phyloP scores from a whole-genome alignment of 1,284 basidiomycete genomes.

The Spongiforma sp. region DNA sequence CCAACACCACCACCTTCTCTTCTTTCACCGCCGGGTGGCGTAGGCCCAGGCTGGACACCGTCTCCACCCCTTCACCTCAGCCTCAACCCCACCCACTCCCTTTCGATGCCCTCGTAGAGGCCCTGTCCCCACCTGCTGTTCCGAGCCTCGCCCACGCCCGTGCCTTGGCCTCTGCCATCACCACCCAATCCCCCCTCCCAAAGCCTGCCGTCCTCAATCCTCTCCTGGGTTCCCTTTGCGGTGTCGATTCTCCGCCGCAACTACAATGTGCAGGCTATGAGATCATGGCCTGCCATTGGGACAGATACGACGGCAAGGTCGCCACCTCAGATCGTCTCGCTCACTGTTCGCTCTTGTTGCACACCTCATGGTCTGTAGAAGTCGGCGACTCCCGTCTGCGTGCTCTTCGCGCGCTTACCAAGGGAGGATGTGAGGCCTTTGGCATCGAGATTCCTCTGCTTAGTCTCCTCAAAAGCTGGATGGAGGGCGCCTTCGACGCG shows the following conservation, averaged over 20 bases:
- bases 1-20: slow-evolving; percentile 50
- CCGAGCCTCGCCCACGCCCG: slow-evolving; percentile 59
- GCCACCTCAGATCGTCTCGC: slow-evolving; percentile 61
- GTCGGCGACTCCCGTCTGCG: slow-evolving; percentile 73
- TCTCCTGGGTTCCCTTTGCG: slow-evolving; percentile 63
- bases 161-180: slow-evolving; percentile 44
- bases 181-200: slow-evolving; percentile 56
- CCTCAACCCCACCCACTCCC: slow-evolving; percentile 37
- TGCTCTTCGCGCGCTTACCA: slow-evolving; percentile 65
- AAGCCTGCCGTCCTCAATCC: slow-evolving; percentile 52
- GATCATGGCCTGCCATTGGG: slow-evolving; percentile 69
- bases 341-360: slow-evolving; percentile 65
- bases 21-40: slow-evolving; percentile 48
- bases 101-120: slow-evolving; percentile 53
- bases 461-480: slow-evolving; percentile 63
- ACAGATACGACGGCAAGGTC: slow-evolving; percentile 54
- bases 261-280: slow-evolving; percentile 73
- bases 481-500: slow-evolving; percentile 63
- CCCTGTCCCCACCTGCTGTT: slow-evolving; percentile 59
- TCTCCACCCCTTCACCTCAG: slow-evolving; percentile 29
- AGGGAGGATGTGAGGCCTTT: slow-evolving; percentile 59
- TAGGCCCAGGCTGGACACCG: slow-evolving; percentile 42
- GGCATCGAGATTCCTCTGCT: slow-evolving; percentile 67
- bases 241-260: slow-evolving; percentile 51
- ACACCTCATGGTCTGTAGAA: slow-evolving; percentile 60